A percentile compares a stretch with the other conserved stretches of the same genome.
These are phyloP conservation scores for Pinus taeda DNA, from an alignment of 75 land plant genomes.

Conservation along the genomic window DNA sequence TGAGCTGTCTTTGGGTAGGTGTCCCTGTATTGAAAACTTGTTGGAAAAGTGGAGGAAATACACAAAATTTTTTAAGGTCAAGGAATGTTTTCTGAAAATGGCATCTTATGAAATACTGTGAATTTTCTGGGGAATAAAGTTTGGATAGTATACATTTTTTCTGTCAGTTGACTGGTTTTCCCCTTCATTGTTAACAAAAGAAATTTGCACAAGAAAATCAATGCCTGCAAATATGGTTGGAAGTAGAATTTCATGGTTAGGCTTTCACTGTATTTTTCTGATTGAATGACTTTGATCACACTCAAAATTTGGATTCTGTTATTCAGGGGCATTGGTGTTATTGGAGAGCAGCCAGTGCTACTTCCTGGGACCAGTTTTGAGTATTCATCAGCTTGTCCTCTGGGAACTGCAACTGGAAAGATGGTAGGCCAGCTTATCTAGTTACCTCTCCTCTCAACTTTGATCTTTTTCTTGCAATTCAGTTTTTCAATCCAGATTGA, in stretches of 20 bases:
- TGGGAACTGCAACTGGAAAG: conserved; percentile 66
- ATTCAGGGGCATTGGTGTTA: conserved; percentile 74
- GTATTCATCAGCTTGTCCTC: conserved; percentile 85
- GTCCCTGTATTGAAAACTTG: not conserved
- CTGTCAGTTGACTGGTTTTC: not conserved
- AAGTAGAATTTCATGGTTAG: not conserved
- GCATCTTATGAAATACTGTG: no score
- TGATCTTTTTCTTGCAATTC: not conserved
- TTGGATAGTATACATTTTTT: not conserved
- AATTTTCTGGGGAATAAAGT: not conserved
- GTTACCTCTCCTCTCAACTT: not conserved
- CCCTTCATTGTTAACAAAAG: not conserved
- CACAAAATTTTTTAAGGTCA: not conserved
- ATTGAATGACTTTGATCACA: not conserved
- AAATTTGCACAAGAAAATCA: no score
- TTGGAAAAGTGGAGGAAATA: not conserved
- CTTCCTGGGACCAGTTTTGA: conserved; percentile 76
- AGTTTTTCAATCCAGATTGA: not conserved
- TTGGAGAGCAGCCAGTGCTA: conserved; percentile 86
- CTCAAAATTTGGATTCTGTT: not conserved
- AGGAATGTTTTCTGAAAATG: not conserved
- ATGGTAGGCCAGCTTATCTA: conserved; percentile 48
- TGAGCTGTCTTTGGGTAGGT: no score
- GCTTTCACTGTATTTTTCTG: not conserved
- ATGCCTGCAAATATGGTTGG: no score